Base-by-base conservation (phyloP, 1,139 yeast species). In the Yarrowia galli region DNA sequence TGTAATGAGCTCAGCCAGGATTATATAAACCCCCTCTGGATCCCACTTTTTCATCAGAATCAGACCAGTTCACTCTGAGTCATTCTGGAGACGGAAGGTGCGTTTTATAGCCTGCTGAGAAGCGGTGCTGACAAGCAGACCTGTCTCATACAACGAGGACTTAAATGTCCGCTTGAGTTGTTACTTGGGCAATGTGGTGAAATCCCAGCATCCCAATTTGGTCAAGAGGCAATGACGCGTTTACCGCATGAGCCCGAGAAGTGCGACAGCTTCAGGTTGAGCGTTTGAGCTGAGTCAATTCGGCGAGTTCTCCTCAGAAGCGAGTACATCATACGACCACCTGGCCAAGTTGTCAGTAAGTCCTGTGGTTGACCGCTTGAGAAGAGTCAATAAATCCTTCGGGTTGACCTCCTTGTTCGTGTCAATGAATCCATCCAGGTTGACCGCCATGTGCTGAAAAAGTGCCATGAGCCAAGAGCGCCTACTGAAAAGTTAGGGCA, bases 311-410 rank as follows among this genome's bases (percentile, higher is more conserved):
- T 7, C 15, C 16, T 9, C 49, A 23, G 49, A 22, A 18, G 49
- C 49, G 49, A 45, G 49, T 45, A 28, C 32, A 7, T 28, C 32
- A 28, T 28, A 45, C 49, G 16, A 22, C 32, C 16, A 28, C 49
- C 49, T 22, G 28, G 15, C 32, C 49, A 10, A 45, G 23, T 32
- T 23, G 49, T 23, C 49, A 1, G 1, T 45, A 45, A 45, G 32
- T 45, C 49, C 49, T 45, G 12, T 45, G 49, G 49, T 45, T 45
- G 49, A 45, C 49, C 49, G 49, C 49, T 45, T 45, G 49, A 45
- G 49, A 45, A 45, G 49, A 15, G 32, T 45, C 49, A 45, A 23
- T 45, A 45, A 45, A 45, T 23, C 49, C 49, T 23, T 23, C 49
- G 32, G 49, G 49, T 45, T 45, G 49, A 45, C 49, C 49, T 23